Percentiles rank a stretch among this genome's conserved stretches.
These are phyloP conservation scores for Camelina hispida DNA, from an alignment of 345 rosid species.

Conservation along the genomic window DNA sequence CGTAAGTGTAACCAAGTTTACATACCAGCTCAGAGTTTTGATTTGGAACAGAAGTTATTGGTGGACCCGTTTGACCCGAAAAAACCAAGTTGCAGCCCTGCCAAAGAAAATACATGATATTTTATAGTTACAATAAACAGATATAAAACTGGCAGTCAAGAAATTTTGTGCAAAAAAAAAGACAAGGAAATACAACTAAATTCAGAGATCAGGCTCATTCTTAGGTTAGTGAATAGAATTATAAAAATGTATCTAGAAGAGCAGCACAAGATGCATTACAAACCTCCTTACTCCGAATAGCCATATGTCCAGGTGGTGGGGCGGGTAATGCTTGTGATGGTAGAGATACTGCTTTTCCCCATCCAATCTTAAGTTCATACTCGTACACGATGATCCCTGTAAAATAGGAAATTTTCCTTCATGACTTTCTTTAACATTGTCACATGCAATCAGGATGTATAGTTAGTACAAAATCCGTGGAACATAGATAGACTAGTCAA, in stretches of 20 bases:
- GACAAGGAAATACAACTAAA: conserved; percentile 24
- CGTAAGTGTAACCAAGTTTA: conserved; percentile 11
- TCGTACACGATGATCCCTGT: conserved; percentile 94
- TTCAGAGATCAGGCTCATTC: conserved; percentile 1
- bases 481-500: conserved; percentile 19
- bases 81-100: conserved; percentile 92
- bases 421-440: conserved; percentile 20
- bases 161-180: not conserved
- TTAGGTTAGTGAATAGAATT: not conserved
- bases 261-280: conserved; percentile 39
- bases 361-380: conserved; percentile 95
- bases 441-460: conserved; percentile 28
- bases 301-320: conserved; percentile 99
- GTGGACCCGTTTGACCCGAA: conserved; percentile 99
- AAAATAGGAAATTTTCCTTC: conserved; percentile 20
- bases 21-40: conserved; percentile 93
- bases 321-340: conserved; percentile 99
- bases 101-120: conserved; percentile 39
- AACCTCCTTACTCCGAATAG: conserved; percentile 98
- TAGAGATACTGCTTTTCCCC: conserved; percentile 99
- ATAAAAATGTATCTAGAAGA: conserved; percentile 27
- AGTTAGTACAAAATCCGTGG: conserved; percentile 13
- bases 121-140: conserved; percentile 34
- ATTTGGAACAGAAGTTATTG: conserved; percentile 78
- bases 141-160: not conserved